Base-by-base conservation (phyloP, 2,329 filamentous ascomycete species). In the Dothideomycetes sp. region DNA sequence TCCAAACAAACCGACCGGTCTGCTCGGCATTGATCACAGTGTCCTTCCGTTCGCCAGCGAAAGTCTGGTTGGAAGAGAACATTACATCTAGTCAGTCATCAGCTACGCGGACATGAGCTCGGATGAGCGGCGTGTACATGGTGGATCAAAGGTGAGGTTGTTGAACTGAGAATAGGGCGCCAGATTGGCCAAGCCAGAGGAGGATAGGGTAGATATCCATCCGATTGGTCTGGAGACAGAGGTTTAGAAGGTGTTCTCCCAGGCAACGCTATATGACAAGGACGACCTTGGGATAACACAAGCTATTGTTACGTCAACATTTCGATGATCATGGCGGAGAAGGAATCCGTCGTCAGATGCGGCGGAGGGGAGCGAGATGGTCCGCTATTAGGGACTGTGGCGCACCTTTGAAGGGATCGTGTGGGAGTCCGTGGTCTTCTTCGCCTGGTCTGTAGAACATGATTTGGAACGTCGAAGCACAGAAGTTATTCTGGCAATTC, bases 121-220 rank as follows among this genome's bases (percentile, higher is more conserved):
- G n/a, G n/a, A n/a, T n/a, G n/a, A n/a, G n/a, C n/a, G n/a, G n/a
- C n/a, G n/a, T n/a, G n/a, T n/a, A n/a, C n/a, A 76, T 0, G 75
- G 75, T 0, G 74, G 75, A 51, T 77, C 72, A 56, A 76, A 79
- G 22, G 71, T 76, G 0, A 79, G 64, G 47, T 78, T 78, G 55
- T 72, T 76, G 64, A 79, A 79, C 55, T 79, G 75, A 0, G 61
- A 69, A 57, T 73, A 79, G 1, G 75, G 75, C 0, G 74, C 75
- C 2, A 79, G 65, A 47, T 78, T 78, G 51, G 70, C 61, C 36
- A 57, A 51, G 43, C 68, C 66, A 5, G 53, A 47, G 12, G 55
- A 51, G n/a, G 66, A 69, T 43, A 66, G 61, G 1, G 74, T 76
- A 16, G 68, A 73, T 49, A 79, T 77, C 73, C 75, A 79, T 46